Conservation (phyloP, 306 rosid genomes). For the Vachellia pachyceras region DNA sequence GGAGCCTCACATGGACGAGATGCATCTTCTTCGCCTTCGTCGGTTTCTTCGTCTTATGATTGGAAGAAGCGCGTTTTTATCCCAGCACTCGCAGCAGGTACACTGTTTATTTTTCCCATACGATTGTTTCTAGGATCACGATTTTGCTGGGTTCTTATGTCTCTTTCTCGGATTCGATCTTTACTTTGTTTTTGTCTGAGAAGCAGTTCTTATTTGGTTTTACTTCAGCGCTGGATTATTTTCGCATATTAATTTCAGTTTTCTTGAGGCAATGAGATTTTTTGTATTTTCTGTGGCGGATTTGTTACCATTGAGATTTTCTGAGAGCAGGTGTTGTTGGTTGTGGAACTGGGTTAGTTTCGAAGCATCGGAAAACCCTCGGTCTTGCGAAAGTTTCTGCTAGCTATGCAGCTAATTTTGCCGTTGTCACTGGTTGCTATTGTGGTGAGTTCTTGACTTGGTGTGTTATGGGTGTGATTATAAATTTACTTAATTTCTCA, state of each 20-base stretch:
- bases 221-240: not conserved
- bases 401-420: slow-evolving; percentile 78
- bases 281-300: not conserved
- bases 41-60: slow-evolving; percentile 46
- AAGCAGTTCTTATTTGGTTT: not conserved
- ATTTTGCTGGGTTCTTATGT: not conserved
- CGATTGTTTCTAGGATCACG: slow-evolving; percentile 1
- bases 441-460: slow-evolving; percentile 59
- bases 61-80: slow-evolving; percentile 73
- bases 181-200: not conserved
- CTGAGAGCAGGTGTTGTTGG: slow-evolving; percentile 72
- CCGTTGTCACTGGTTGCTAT: slow-evolving; percentile 81
- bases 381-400: slow-evolving; percentile 67
- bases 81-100: slow-evolving; percentile 84
- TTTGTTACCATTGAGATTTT: slow-evolving; percentile 25
- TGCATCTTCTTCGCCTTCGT: slow-evolving; percentile 34
- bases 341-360: slow-evolving; percentile 77
- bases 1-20: slow-evolving; percentile 27
- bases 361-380: slow-evolving; percentile 74
- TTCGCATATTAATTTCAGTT: not conserved
- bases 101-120: not conserved
- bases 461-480: not conserved
- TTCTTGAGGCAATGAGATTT: slow-evolving; percentile 21
- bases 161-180: not conserved
- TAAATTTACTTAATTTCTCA: not conserved